Conservation (phyloP, 257 asterid genomes). For the Scutellaria barbata region DNA sequence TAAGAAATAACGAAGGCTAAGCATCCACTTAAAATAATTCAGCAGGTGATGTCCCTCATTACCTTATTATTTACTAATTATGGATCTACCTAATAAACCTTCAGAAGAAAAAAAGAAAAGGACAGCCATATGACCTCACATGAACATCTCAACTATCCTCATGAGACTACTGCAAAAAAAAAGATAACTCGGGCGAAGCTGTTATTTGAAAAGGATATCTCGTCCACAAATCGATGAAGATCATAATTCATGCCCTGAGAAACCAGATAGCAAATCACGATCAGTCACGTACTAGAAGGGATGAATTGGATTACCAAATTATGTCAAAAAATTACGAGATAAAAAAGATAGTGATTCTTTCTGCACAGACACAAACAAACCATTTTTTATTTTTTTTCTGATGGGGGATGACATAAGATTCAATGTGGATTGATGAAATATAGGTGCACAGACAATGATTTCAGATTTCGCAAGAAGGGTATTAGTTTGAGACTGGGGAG, state of each 20-base stretch:
- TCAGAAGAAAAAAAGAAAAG: not conserved
- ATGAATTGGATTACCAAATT: not conserved
- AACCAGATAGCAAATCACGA: slow-evolving; percentile 15
- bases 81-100: not conserved
- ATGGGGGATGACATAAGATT: too few relatives aligned
- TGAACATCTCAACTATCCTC: slow-evolving; percentile 18
- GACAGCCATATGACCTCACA: not conserved
- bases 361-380: too few relatives aligned
- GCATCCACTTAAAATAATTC: slow-evolving; percentile 5
- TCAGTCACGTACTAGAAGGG: not conserved
- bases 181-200: not conserved
- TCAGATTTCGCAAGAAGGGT: too few relatives aligned
- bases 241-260: slow-evolving; percentile 41
- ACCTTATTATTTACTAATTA: not conserved
- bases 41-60: not conserved
- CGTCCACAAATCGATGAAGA: not conserved
- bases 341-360: too few relatives aligned
- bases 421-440: too few relatives aligned
- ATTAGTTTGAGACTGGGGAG: too few relatives aligned
- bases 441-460: too few relatives aligned
- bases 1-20: not conserved
- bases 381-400: too few relatives aligned
- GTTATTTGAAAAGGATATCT: slow-evolving; percentile 2
- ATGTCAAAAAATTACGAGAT: not conserved
- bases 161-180: not conserved